Evolutionary conservation across 441 rosid genomes (phyloP), one percentile per base, ranked within the genome.

Genomic region (Gossypium laxum): DNA sequence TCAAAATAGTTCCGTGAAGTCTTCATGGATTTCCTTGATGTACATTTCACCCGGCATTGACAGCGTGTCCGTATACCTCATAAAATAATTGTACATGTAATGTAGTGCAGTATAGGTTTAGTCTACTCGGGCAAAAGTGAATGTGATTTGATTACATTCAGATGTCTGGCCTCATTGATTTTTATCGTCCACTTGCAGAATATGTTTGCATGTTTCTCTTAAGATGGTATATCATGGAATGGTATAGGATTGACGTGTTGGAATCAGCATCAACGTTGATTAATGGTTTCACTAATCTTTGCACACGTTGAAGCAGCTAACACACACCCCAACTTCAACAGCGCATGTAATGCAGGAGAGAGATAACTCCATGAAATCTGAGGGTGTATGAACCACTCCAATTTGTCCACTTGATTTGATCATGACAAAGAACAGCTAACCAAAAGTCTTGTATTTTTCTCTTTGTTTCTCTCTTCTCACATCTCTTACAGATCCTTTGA

Each of bases 351-450:
- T 67, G 75, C 75, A 56, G 24, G 67, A 60, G 71, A 72, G 28
- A 43, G 58, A 14, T 34, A 51, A 61, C 63, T 24, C 47, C 56
- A 54, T 76, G 71, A 70, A 72, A 70, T 80, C 66, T 3, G 67
- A 48, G 73, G 71, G 74, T 73, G 76, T 81, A 58, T 41, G 30
- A 82, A 73, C 82, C 69, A 77, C 83, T 84, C 78, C 80, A 76
- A 79, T 79, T 73, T 74, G 79, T 75, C 78, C 68, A 70, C 72
- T 81, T 83, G 90, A 86, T 85, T 85, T 84, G 88, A 90, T 79
- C 75, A 74, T 81, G 92, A 87, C 76, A 87, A 76, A 77, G 89
- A 84, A 82, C 65, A 82, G 83, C 95, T 82, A 89, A 85, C 93
- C 79, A 72, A 80, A 82, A 76, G 38, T 77, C 82, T 85, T 89